phyloP scores from a whole-genome alignment of 192 early-diverging fungal species.

The Coemansia sp. region DNA sequence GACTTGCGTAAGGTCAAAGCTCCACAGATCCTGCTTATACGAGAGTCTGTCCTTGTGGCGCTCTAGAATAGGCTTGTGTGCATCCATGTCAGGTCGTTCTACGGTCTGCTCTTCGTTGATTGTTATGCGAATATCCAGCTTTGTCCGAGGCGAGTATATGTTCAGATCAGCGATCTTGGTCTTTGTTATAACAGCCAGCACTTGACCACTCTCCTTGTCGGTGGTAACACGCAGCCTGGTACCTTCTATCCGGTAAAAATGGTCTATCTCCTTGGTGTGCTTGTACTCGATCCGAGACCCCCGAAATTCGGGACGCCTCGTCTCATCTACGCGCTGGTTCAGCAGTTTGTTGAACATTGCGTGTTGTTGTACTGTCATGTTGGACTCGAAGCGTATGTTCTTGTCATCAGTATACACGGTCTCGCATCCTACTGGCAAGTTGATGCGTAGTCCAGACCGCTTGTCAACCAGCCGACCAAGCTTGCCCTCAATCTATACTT shows the following conservation, averaged over 20 bases:
- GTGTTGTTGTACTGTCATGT: constrained; percentile 89
- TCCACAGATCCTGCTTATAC: constrained; percentile 81
- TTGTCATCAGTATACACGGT: constrained; percentile 53
- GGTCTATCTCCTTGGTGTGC: constrained; percentile 76
- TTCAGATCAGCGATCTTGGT: constrained; percentile 83
- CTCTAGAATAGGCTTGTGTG: constrained; percentile 56
- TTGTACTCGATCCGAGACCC: constrained; percentile 67
- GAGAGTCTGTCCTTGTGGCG: constrained; percentile 89
- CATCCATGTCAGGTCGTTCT: constrained; percentile 52
- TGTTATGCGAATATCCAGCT: constrained; percentile 86
- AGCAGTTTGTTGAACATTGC: constrained; percentile 80
- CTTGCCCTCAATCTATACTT: constrained; percentile 86
- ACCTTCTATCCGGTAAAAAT: constrained; percentile 59
- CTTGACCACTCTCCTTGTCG: constrained; percentile 64
- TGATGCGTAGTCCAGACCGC: constrained; percentile 60
- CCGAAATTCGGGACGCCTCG: constrained; percentile 50
- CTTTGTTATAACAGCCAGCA: constrained; percentile 70
- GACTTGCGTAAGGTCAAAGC: constrained; percentile 90
- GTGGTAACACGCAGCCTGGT: constrained; percentile 66
- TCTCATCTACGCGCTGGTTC: constrained; percentile 70
- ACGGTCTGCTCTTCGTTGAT: constrained; percentile 71
- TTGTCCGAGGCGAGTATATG: constrained; percentile 77
- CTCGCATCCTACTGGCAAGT: constrained; percentile 67
- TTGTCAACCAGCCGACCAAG: constrained; percentile 80
- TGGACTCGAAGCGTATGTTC: constrained; percentile 69